Evolutionary conservation across 2,329 filamentous ascomycete genomes (phyloP).

Genomic region (Xenoacremonium recifei): DNA sequence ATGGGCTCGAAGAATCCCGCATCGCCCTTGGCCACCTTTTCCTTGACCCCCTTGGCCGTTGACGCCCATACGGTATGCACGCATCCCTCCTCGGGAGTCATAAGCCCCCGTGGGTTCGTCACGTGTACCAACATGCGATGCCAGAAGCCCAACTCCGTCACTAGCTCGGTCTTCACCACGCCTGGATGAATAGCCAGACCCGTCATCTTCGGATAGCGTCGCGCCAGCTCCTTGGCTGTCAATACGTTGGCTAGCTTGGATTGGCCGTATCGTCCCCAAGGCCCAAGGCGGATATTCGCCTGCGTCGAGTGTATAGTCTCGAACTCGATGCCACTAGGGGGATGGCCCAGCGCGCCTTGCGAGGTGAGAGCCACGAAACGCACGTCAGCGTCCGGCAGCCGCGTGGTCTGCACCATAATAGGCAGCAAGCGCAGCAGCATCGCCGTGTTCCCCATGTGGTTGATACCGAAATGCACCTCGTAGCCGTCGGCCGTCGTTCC

Average conservation of each 20-base stretch:
- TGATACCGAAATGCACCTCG: slow-evolving; percentile 35
- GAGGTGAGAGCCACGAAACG: slow-evolving; percentile 28
- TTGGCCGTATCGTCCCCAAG: slow-evolving; percentile 48
- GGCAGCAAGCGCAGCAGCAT: slow-evolving; percentile 35
- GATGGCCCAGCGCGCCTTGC: slow-evolving; percentile 23
- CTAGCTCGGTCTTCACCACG: slow-evolving; percentile 30
- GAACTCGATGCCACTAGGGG: slow-evolving; percentile 27
- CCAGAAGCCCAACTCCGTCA: slow-evolving; percentile 20
- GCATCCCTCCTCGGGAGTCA: slow-evolving; percentile 28
- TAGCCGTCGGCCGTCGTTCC: slow-evolving; percentile 32
- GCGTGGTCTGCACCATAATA: slow-evolving; percentile 18
- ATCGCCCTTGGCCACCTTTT: slow-evolving; percentile 10
- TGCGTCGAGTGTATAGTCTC: slow-evolving; percentile 25
- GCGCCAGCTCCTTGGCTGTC: slow-evolving; percentile 43
- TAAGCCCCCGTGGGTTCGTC: slow-evolving; percentile 17
- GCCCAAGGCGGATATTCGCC: slow-evolving; percentile 27
- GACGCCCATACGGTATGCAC: slow-evolving; percentile 33
- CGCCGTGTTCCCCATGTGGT: slow-evolving; percentile 31
- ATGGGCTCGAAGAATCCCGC: slow-evolving; percentile 30
- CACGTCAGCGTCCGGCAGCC: slow-evolving; percentile 12
- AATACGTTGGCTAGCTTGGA: slow-evolving; percentile 50
- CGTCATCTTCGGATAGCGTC: slow-evolving; percentile 40
- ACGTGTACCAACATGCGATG: slow-evolving; percentile 23
- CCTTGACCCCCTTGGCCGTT: slow-evolving; percentile 15
- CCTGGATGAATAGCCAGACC: slow-evolving; percentile 51